phyloP scores from a whole-genome alignment of 2,329 filamentous ascomycete species.

The Aspergillus costaricaensis region DNA sequence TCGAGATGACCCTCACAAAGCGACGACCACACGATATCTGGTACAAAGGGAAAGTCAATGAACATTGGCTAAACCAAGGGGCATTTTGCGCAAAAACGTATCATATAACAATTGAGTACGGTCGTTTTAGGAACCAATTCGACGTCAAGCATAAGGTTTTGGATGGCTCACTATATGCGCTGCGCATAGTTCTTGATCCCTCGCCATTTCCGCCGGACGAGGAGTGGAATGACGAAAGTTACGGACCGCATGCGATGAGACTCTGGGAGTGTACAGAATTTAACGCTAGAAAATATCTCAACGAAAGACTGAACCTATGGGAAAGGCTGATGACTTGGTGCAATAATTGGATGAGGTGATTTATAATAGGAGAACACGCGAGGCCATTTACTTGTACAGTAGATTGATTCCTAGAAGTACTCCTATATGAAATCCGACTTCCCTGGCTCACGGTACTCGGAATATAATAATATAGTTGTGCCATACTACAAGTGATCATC shows the following conservation, averaged over 20 bases:
- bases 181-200: not conserved
- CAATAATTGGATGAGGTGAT: too few species aligned
- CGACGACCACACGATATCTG: not conserved
- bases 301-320: not conserved
- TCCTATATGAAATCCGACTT: too few species aligned
- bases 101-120: not conserved
- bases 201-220: not conserved
- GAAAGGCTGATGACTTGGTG: not conserved
- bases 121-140: not conserved
- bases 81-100: not conserved
- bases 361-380: too few species aligned
- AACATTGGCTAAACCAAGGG: not conserved
- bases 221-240: not conserved
- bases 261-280: not conserved
- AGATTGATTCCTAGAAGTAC: too few species aligned
- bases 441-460: too few species aligned
- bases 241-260: not conserved
- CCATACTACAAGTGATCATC: too few species aligned
- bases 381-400: too few species aligned
- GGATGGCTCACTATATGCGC: not conserved
- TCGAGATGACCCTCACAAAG: not conserved
- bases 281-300: not conserved
- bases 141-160: not conserved
- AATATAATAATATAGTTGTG: too few species aligned
- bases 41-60: not conserved